Conservation (phyloP, 2,329 filamentous ascomycete genomes). For the Didymella keratinophila region DNA sequence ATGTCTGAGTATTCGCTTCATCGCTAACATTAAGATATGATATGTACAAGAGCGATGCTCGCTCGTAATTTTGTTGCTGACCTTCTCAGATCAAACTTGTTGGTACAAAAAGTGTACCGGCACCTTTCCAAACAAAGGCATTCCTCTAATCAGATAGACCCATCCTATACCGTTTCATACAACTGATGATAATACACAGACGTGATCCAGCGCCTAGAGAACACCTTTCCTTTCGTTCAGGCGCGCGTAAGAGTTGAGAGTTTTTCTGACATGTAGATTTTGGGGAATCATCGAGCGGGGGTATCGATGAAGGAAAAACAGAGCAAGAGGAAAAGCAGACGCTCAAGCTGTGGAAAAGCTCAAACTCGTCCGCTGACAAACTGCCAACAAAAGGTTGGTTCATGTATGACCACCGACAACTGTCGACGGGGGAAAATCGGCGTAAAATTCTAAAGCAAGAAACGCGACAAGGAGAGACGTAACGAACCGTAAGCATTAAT, state of each 20-base stretch:
- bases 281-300: conserved; percentile 22
- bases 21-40: conserved; percentile 38
- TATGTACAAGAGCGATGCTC: conserved; percentile 27
- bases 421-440: conserved; percentile 17
- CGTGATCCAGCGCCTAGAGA: conserved; percentile 39
- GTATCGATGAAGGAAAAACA: conserved; percentile 22
- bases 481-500: conserved; percentile 29
- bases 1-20: conserved; percentile 14
- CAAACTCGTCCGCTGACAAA: conserved; percentile 12
- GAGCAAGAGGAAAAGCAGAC: conserved; percentile 22
- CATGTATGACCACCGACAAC: conserved; percentile 18
- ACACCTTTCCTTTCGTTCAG: conserved; percentile 26
- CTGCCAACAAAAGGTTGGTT: conserved; percentile 21
- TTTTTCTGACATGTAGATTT: conserved; percentile 33
- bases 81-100: conserved; percentile 21
- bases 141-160: conserved; percentile 22
- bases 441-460: conserved; percentile 20
- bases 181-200: conserved; percentile 42
- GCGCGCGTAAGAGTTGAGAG: conserved; percentile 40
- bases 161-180: conserved; percentile 34
- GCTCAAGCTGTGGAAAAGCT: conserved; percentile 14
- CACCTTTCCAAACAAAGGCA: conserved; percentile 27
- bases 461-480: conserved; percentile 16
- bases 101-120: conserved; percentile 37
- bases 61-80: conserved; percentile 26